Percentiles rank a stretch among this genome's conserved stretches.
These are phyloP conservation scores for Ceratocystis smalleyi DNA, from an alignment of 2,329 filamentous ascomycete species.

Conservation along the genomic window DNA sequence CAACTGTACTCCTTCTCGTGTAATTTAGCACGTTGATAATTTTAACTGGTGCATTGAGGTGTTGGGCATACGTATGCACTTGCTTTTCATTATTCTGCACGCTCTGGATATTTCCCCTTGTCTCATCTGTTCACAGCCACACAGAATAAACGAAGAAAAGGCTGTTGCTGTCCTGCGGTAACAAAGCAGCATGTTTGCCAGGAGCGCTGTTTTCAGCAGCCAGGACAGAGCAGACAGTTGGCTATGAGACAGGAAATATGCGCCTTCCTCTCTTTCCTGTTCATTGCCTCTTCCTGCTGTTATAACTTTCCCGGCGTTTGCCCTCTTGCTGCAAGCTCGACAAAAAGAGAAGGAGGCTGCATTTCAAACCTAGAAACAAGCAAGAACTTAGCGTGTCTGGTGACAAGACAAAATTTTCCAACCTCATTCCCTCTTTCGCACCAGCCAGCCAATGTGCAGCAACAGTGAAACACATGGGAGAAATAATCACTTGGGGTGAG, in stretches of 20 bases:
- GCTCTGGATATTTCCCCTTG: background rate
- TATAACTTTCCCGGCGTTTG: too few species aligned
- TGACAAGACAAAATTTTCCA: too few species aligned
- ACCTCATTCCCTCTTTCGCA: too few species aligned
- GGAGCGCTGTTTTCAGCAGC: background rate
- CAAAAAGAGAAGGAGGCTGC: too few species aligned
- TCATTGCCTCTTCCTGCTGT: too few species aligned
- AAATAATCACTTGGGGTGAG: too few species aligned
- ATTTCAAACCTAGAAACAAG: too few species aligned
- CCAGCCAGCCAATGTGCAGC: too few species aligned
- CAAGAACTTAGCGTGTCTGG: too few species aligned
- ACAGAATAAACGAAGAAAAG: background rate
- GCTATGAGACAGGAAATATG: background rate
- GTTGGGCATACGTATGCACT: background rate
- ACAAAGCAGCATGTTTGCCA: background rate
- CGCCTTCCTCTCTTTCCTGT: too few species aligned
- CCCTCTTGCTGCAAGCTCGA: too few species aligned
- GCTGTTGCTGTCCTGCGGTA: background rate
- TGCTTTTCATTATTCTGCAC: background rate
- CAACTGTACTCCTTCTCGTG: background rate
- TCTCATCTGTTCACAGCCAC: constrained; percentile 4
- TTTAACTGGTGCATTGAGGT: background rate
- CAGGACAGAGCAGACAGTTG: background rate
- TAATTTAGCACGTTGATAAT: background rate
- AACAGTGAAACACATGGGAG: too few species aligned